Evolutionary conservation across 441 rosid genomes (phyloP), one percentile per base, ranked within the genome.

Genomic region (Croton setiger): DNA sequence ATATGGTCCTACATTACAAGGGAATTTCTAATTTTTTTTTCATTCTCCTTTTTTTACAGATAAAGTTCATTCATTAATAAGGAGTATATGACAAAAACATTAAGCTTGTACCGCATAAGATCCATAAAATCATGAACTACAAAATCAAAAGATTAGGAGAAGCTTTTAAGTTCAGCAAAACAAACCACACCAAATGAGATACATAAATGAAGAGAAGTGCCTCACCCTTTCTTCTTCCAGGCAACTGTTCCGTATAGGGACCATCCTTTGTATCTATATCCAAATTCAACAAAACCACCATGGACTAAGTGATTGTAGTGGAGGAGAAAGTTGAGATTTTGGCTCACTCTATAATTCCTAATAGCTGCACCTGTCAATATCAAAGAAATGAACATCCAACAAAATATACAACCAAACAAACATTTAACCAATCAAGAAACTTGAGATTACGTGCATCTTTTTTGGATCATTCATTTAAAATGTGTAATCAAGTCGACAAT

Each of bases 391-490:
- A 15, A 35, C 41, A 11, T 47, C 33, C 64, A 37, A 44, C 20
- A 51, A 45, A 44, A 58, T 9, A 66, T 21, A 18, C 1, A n/a
- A 27, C 37, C 20, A 43, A 41, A 14, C 61, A 12, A 54, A 12
- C 20, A 64, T 45, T 44, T 20, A 64, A 49, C 59, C 55, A 51
- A 44, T 45, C 45, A 43, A 41, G 17, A 59, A 27, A 31, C 61
- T 47, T 13, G 52, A 27, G 36, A 39, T 33, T 11, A 27, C 4
- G 2, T 36, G 4, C 2, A 17, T 18, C 37, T 2, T 10, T 23
- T 49, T 68, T 66, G 71, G 27, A 23, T 71, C 63, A 56, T 33
- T 44, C 15, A 35, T 21, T 18, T 14, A 33, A 44, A 71, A 44
- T 14, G 13, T n/a, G 47, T 21, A 57, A 59, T 51, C 73, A 27